Evolutionary conservation across 1,284 basidiomycete genomes (phyloP).

Genomic region (Lentinus polychrous): DNA sequence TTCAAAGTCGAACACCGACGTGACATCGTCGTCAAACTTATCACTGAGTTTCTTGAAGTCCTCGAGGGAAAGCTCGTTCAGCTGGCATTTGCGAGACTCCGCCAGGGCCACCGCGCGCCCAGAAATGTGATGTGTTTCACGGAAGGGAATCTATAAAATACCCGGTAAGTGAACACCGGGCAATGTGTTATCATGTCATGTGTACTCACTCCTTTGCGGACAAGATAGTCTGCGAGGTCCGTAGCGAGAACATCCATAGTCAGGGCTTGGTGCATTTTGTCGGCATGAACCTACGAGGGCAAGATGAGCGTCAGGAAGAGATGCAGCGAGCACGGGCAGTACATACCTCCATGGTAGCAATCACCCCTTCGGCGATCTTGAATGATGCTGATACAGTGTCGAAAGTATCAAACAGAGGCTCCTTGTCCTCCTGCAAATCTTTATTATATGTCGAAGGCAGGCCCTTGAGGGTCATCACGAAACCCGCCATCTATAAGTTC

Average conservation of each 20-base stretch:
- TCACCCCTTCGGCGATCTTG: constrained; percentile 90
- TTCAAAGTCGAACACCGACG: constrained; percentile 86
- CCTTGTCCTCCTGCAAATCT: constrained; percentile 98
- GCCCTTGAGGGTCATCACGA: constrained; percentile 96
- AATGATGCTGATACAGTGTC: constrained; percentile 89
- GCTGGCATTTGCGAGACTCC: constrained; percentile 74
- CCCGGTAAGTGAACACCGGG: constrained; percentile 5
- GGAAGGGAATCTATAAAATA: constrained; percentile 72
- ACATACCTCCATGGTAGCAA: constrained; percentile 78
- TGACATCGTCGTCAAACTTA: constrained; percentile 80
- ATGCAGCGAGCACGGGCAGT: constrained; percentile 1
- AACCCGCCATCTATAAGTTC: constrained; percentile 81
- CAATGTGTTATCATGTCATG: background rate
- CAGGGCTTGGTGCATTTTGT: constrained; percentile 85
- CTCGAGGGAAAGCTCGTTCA: constrained; percentile 74
- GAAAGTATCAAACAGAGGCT: constrained; percentile 92
- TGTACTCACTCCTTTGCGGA: constrained; percentile 85
- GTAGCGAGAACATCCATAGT: constrained; percentile 98
- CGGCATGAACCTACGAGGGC: constrained; percentile 66
- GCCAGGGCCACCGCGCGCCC: constrained; percentile 94
- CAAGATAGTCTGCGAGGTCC: constrained; percentile 95
- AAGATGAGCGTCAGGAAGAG: background rate
- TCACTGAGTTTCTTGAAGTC: constrained; percentile 76
- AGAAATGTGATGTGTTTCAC: constrained; percentile 97
- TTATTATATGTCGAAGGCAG: constrained; percentile 99